phyloP scores from a whole-genome alignment of 352 stramenopile genomes.

The Paralagenidium karlingii region DNA sequence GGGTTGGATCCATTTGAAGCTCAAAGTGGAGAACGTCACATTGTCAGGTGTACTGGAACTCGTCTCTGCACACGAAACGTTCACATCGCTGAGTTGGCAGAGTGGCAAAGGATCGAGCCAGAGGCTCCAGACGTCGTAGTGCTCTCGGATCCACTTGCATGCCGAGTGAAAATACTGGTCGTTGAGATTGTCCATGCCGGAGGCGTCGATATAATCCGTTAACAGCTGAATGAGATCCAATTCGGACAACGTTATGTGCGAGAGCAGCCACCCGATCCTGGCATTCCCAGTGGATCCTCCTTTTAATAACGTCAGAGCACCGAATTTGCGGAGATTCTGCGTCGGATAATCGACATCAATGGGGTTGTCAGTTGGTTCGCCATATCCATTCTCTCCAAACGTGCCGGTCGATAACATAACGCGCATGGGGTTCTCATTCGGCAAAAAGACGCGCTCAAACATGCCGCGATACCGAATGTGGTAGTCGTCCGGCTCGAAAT shows the following conservation, averaged over 20 bases:
- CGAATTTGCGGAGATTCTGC: constrained; percentile 19
- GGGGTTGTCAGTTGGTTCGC: constrained; percentile 21
- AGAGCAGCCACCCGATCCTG: neutral
- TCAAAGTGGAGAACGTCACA: too few species aligned
- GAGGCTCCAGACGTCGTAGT: constrained; percentile 14
- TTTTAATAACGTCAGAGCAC: neutral
- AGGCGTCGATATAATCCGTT: neutral
- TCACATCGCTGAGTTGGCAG: constrained; percentile 9
- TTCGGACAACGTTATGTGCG: constrained; percentile 15
- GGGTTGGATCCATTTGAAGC: too few species aligned
- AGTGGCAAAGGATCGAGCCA: constrained; percentile 14
- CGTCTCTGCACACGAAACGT: too few species aligned
- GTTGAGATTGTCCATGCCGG: too few species aligned
- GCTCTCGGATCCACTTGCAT: constrained; percentile 17
- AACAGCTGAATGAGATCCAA: constrained; percentile 26
- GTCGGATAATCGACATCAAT: constrained; percentile 28
- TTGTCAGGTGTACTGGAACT: too few species aligned
- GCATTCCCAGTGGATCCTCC: neutral
- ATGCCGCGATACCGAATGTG: constrained; percentile 14
- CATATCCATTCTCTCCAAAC: constrained; percentile 39
- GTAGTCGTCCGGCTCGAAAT: constrained; percentile 38
- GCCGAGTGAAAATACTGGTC: constrained; percentile 19
- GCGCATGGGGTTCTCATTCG: constrained; percentile 11
- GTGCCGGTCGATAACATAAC: constrained; percentile 15
- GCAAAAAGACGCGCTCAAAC: constrained; percentile 34